Percentiles rank a stretch among this genome's conserved stretches.
Conservation (phyloP, 1,284 basidiomycete genomes). For the Xerocomus cyaneibrunnescens region DNA sequence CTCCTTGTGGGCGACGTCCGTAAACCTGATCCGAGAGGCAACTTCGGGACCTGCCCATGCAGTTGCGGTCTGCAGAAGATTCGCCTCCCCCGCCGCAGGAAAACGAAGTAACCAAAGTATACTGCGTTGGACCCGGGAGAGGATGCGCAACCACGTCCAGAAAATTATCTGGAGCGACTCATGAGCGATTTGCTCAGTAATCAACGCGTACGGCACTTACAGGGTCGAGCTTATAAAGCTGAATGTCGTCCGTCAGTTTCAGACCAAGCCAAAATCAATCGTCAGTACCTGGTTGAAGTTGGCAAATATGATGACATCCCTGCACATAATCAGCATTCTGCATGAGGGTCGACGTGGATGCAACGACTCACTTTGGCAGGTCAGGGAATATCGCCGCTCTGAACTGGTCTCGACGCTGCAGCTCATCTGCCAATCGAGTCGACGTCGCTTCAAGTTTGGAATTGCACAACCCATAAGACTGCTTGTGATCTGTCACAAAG, state of each 20-base stretch:
- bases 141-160: conserved; percentile 55
- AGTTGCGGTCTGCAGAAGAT: conserved; percentile 49
- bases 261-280: conserved; percentile 1
- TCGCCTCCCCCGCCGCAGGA: conserved; percentile 53
- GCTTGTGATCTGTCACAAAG: conserved; percentile 63
- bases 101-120: conserved; percentile 65
- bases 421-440: conserved; percentile 49
- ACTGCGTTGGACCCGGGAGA: conserved; percentile 50
- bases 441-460: conserved; percentile 20
- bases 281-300: conserved; percentile 60
- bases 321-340: conserved; percentile 16
- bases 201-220: conserved; percentile 26
- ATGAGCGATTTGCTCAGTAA: conserved; percentile 4
- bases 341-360: neutral
- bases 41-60: conserved; percentile 56
- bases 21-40: conserved; percentile 54
- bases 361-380: conserved; percentile 43
- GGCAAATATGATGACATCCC: conserved; percentile 56
- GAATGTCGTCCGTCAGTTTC: conserved; percentile 18
- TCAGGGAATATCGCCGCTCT: conserved; percentile 48
- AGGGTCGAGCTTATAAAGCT: conserved; percentile 59
- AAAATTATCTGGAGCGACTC: conserved; percentile 42
- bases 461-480: conserved; percentile 37
- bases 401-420: conserved; percentile 44
- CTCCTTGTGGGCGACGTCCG: conserved; percentile 55